Conservation (phyloP, 768 basidiomycete species). For the Brasilioporus rufonigricans region DNA sequence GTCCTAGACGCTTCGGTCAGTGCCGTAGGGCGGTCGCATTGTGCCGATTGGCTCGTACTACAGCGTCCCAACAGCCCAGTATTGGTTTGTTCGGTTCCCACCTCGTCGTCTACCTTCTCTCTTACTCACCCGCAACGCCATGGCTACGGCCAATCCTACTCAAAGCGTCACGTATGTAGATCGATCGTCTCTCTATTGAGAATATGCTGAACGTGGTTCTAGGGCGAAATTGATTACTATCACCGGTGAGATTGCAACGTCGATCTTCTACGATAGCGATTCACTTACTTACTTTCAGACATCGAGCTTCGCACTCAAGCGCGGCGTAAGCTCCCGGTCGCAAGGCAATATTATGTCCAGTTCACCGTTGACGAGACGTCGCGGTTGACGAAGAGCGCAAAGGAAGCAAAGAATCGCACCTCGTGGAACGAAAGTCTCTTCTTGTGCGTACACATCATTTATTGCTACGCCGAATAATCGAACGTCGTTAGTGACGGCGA, state of each 20-base stretch:
- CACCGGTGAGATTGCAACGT: neutral
- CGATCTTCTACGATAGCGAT: neutral
- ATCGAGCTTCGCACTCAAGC: neutral
- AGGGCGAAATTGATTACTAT: neutral
- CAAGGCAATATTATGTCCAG: too few relatives aligned
- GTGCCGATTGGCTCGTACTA: too few relatives aligned
- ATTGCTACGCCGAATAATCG: neutral
- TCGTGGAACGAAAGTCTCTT: neutral
- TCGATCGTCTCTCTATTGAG: neutral
- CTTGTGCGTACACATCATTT: neutral
- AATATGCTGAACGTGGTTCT: neutral
- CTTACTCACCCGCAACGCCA: neutral
- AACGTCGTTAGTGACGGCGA: neutral
- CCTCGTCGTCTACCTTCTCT: too few relatives aligned
- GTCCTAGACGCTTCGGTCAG: too few relatives aligned
- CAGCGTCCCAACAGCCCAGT: too few relatives aligned
- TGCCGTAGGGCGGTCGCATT: too few relatives aligned
- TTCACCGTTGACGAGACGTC: neutral
- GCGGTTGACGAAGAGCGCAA: neutral
- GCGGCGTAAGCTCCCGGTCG: neutral
- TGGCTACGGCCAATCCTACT: neutral
- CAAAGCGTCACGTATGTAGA: neutral
- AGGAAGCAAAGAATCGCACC: too few relatives aligned
- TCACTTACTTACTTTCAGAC: neutral
- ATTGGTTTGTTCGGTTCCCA: too few relatives aligned